These are phyloP conservation scores for Coniella vitis DNA, from an alignment of 2,329 filamentous ascomycete genomes.

Conservation along the genomic window DNA sequence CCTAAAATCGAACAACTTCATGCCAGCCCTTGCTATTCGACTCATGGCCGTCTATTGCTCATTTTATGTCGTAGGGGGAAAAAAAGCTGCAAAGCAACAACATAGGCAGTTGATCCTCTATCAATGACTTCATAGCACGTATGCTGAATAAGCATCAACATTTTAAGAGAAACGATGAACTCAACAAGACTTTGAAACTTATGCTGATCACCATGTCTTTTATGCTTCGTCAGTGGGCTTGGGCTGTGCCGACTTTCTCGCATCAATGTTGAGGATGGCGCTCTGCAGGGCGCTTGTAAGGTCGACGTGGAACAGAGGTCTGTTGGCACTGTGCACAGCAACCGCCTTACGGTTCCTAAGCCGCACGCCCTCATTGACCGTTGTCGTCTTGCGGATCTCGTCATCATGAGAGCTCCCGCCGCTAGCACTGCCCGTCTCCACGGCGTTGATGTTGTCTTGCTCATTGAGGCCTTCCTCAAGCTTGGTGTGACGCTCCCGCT, in stretches of 20 bases:
- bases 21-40: too few relatives aligned
- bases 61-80: too few relatives aligned
- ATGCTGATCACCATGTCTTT: too few relatives aligned
- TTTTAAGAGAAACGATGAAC: too few relatives aligned
- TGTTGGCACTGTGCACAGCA: slow-evolving; percentile 76
- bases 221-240: slow-evolving; percentile 18
- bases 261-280: slow-evolving; percentile 72
- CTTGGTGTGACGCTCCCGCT: slow-evolving; percentile 6
- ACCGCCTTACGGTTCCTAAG: slow-evolving; percentile 46
- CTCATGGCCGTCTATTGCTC: too few relatives aligned
- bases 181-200: too few relatives aligned
- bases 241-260: slow-evolving; percentile 27
- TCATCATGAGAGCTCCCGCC: slow-evolving; percentile 18
- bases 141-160: too few relatives aligned
- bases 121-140: too few relatives aligned
- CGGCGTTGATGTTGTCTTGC: slow-evolving; percentile 12
- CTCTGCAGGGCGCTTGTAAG: slow-evolving; percentile 82
- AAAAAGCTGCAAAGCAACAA: too few relatives aligned
- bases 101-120: too few relatives aligned
- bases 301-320: slow-evolving; percentile 91
- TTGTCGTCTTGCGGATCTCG: slow-evolving; percentile 34
- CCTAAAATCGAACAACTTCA: too few relatives aligned
- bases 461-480: slow-evolving; percentile 11
- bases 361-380: background rate
- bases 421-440: slow-evolving; percentile 16